Base-by-base conservation (phyloP, 768 basidiomycete species). In the Naganishia vaughanmartiniae region DNA sequence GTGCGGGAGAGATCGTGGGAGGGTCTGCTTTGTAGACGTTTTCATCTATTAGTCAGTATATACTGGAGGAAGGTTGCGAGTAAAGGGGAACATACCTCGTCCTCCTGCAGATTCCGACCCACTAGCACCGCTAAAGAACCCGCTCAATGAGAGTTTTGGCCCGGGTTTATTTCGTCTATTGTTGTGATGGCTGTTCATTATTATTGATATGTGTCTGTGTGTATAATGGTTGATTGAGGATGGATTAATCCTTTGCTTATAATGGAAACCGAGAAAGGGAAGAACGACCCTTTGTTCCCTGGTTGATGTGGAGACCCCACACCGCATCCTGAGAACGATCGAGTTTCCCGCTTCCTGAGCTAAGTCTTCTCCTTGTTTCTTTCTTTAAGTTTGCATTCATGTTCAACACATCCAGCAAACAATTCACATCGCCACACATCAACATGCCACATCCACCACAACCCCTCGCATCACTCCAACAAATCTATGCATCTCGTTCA, bases 401-500 rank as follows among this genome's bases (percentile, higher is more conserved):
- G 4, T n/a, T 7, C 4, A 3, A 7, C 55, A 26, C 21, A 57
- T 42, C 55, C 28, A 9, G 28, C 28, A 26, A n/a, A 56, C 54
- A 17, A 19, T 14, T 4, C 24, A 21, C 60, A 15, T 34, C 57
- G 1, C n/a, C 48, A 11, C 31, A 2, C 36, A 51, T 30, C 4
- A 34, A 53, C 7, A 80, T 80, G 79, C 72, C 78, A 10, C 75
- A 75, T 60, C 76, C 76, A 56, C 77, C 78, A 21, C 80, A 92
- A 77, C 93, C 94, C 5, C 84, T 97, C 55, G 94, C 94, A 2
- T 90, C 91, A 1, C 83, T 89, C 5, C 81, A 85, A 0, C 93
- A 96, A 76, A 87, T 93, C 58, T 84, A 89, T 74, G 86, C 85
- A 45, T 90, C 91, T 0, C 93, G 93, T 0, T 97, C 94, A 0